Evolutionary conservation across 2,329 filamentous ascomycete genomes (phyloP).

Genomic region (Neoscytalidium dimidiatum): DNA sequence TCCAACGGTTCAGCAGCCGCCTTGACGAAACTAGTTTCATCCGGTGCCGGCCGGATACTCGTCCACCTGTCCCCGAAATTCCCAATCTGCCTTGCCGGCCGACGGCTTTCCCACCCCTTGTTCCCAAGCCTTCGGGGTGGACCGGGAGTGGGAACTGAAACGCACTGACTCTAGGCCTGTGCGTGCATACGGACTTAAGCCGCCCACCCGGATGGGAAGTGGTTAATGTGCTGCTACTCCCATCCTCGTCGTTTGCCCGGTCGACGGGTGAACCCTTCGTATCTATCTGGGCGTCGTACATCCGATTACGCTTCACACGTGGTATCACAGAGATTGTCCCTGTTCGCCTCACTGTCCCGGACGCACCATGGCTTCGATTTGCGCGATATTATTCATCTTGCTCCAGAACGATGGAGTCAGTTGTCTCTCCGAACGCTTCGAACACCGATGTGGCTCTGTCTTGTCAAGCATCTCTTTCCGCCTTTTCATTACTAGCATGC

Average conservation of each 20-base stretch:
- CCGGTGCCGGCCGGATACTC: background rate
- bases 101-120: background rate
- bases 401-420: background rate
- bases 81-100: conserved; percentile 5
- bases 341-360: background rate
- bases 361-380: background rate
- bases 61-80: conserved; percentile 2
- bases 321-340: conserved; percentile 1
- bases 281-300: background rate
- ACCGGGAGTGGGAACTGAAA: conserved; percentile 6
- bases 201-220: background rate
- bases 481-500: background rate
- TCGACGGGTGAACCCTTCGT: conserved; percentile 1
- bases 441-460: background rate
- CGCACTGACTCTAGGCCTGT: conserved; percentile 10
- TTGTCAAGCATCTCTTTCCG: background rate
- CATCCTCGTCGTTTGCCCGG: conserved; percentile 3
- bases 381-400: background rate
- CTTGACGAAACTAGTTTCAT: conserved; percentile 1
- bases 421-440: background rate
- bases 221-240: conserved; percentile 6
- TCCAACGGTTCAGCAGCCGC: background rate
- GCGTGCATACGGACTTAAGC: conserved; percentile 17
- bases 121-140: conserved; percentile 10
- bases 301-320: background rate